Evolutionary conservation across 306 rosid genomes (phyloP), one percentile per base, ranked within the genome.

Genomic region (Corylus heterophylla): DNA sequence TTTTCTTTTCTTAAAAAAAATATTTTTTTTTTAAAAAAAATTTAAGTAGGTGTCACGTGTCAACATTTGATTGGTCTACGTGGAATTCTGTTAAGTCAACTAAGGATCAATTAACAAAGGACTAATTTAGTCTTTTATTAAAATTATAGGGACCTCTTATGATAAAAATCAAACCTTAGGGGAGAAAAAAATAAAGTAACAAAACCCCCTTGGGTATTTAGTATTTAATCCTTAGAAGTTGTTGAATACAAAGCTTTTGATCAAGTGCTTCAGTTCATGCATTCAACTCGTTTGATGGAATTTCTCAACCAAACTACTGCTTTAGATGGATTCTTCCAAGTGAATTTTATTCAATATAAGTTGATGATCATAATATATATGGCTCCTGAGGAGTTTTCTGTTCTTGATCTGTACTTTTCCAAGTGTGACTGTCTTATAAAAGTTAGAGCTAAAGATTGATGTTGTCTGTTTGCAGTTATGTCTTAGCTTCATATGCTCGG

Each of bases 401-500:
- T 16, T 64, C 10, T 17, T 16, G 71, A 47, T n/a, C 50, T 54
- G 44, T 69, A 48, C 52, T 69, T 74, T 51, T 8, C 67, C 59
- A 7, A 12, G 4, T 42, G 48, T 54, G 27, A 55, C 8, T 9
- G 39, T 74, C 25, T 74, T 17, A 35, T 12, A 22, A 37, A 25
- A 17, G 48, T 12, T 49, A 75, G 54, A 79, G 75, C 72, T 74
- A 2, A 76, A 80, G 55, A 78, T 67, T 83, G 61, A 83, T 63
- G 54, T 66, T 55, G 17, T 63, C 55, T 7, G 4, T 82, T 45
- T 80, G 86, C 92, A 92, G 98, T 76, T 89, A 85, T 87, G 90
- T 89, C 13, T 20, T 88, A 8, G 98, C 94, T 77, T 89, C 97
- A 44, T 88, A 91, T 87, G 98, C 97, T 49, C 81, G 82, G 0